Base-by-base conservation (phyloP, 2,329 filamentous ascomycete genomes). In the Zalaria obscura region DNA sequence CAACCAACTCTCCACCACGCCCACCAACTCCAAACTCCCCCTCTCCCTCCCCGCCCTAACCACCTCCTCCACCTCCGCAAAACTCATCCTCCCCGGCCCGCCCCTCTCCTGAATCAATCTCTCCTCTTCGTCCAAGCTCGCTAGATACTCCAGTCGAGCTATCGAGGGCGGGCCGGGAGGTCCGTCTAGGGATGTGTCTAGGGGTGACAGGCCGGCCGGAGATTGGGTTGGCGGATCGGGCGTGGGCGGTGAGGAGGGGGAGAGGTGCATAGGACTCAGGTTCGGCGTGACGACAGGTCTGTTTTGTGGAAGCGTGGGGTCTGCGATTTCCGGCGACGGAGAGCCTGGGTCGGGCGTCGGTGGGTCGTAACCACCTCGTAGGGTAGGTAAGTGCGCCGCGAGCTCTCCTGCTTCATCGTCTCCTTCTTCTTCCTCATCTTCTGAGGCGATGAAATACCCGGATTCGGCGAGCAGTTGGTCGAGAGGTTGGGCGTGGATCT, bases 1-100 rank as follows among this genome's bases (percentile, higher is more conserved):
- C 60, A 95, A 84, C 89, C 89, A 96, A 52, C 77, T 84, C 45
- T 84, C 84, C 37, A 95, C 69, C 60, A 94, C 89, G 50, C 84
- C 83, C 46, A 88, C 69, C 40, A 80, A 65, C 55, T 77, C 76
- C 27, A 67, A 34, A 34, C 7, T 37, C 64, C 25, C 76, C 75
- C 49, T 79, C 74, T 47, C 43, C 47, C 36, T 78, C 72, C n/a
- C 69, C 69, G 50, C 77, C 75, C 65, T 47, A 43, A 4, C 91
- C 85, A 80, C 78, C 33, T 67, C 66, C 52, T 84, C 78, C 60
- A 96, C 93, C 60, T 96, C 91, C 1, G 73, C 70, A 49, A 80
- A 88, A 54, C 64, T 83, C 38, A 96, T 66, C 54, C 78, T 76
- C 1, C 86, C 89, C 4, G 78, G 83, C 1, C 87, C 88, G n/a